Evolutionary conservation across 768 basidiomycete species (phyloP).

Genomic region (Pleurotus sapidus): DNA sequence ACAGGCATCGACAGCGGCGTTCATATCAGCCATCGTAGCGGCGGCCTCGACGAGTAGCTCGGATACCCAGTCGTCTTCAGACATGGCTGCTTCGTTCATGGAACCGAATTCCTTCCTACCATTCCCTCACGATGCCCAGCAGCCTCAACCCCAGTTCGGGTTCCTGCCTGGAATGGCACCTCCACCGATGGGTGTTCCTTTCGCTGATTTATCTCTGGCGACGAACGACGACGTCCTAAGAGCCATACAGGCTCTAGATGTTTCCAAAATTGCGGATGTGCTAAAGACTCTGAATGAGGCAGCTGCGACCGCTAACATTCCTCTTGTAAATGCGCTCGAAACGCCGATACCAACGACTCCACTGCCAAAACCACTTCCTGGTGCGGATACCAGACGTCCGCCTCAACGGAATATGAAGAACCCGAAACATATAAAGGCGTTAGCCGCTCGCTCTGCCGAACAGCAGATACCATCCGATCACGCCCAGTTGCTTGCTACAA

Average conservation of each 20-base stretch:
- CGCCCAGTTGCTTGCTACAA: conserved; percentile 68
- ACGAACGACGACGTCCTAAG: conserved; percentile 76
- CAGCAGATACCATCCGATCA: conserved; percentile 51
- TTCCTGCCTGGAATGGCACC: conserved; percentile 10
- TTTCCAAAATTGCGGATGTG: conserved; percentile 65
- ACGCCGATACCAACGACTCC: conserved; percentile 27
- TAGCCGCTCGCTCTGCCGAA: conserved; percentile 18
- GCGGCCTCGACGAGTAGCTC: conserved; percentile 53
- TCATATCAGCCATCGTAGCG: conserved; percentile 64
- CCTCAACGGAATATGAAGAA: conserved; percentile 9
- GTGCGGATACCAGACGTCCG: conserved; percentile 30
- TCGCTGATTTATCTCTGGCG: conserved; percentile 39
- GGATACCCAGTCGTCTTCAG: conserved; percentile 14
- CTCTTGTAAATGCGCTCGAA: conserved; percentile 23
- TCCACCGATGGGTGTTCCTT: conserved; percentile 20
- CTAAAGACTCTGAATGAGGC: conserved; percentile 65
- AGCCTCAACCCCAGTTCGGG: not conserved
- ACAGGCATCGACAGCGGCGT: conserved; percentile 51
- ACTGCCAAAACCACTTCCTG: conserved; percentile 38
- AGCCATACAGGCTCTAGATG: conserved; percentile 69
- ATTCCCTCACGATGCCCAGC: conserved; percentile 22
- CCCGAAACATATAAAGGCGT: conserved; percentile 1
- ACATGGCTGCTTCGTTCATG: conserved; percentile 12
- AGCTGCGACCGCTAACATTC: conserved; percentile 38
- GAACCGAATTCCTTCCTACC: conserved; percentile 19